These are phyloP conservation scores for sweet orange (Citrus sinensis) DNA, from an alignment of 345 rosid species.

Conservation along the genomic window DVS_A1.0 CM039168.1:811501-812000, in stretches of 20 bases:
- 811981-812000: not conserved
- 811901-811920: not conserved
- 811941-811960: not conserved
- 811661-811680: no score
- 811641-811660: no score
- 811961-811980: not conserved
- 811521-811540: not conserved
- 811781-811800: not conserved
- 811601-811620: not conserved
- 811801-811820: not conserved
- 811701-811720: no score
- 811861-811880: not conserved
- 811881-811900: not conserved
- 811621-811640: not conserved
- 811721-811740: not conserved
- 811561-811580: not conserved
- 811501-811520: not conserved
- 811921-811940: not conserved
- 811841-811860: not conserved
- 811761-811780: not conserved
- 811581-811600: not conserved
- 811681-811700: no score
- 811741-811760: not conserved
- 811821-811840: not conserved
- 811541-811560: not conserved